These are phyloP conservation scores for Dianthus caryophyllus DNA, from an alignment of 148 eudicot genomes.

Conservation along the genomic window DNA sequence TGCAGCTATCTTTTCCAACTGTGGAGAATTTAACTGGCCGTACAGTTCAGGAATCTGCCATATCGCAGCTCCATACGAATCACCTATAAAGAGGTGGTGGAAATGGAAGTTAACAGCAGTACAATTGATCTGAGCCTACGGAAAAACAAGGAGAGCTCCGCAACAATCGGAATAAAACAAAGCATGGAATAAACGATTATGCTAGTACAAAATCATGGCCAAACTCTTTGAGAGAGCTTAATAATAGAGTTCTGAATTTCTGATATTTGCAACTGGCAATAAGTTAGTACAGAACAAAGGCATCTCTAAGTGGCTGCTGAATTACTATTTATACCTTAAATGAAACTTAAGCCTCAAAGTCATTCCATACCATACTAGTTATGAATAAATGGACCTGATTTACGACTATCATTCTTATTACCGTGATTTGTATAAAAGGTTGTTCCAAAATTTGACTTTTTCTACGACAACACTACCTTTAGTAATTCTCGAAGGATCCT, in stretches of 20 bases:
- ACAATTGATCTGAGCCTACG: not conserved
- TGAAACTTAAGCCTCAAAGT: not conserved
- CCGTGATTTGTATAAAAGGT: too few relatives aligned
- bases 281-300: not conserved
- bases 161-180: not conserved
- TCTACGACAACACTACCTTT: too few relatives aligned
- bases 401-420: too few relatives aligned
- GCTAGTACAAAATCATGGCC: not conserved
- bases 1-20: conserved; percentile 74
- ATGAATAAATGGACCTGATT: too few relatives aligned
- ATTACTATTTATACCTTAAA: not conserved
- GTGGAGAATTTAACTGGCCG: conserved; percentile 92
- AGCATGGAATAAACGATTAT: not conserved
- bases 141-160: not conserved
- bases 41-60: conserved; percentile 99
- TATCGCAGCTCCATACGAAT: conserved; percentile 87
- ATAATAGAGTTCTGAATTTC: too few relatives aligned
- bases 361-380: not conserved
- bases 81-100: conserved; percentile 49
- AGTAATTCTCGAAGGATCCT: too few relatives aligned
- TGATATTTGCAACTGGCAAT: not conserved
- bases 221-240: too few relatives aligned
- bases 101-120: conserved; percentile 14
- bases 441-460: too few relatives aligned
- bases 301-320: not conserved